These are phyloP conservation scores for Rhizoclosmatium globosum DNA, from an alignment of 192 early-diverging fungal species.

Conservation along the genomic window DNA sequence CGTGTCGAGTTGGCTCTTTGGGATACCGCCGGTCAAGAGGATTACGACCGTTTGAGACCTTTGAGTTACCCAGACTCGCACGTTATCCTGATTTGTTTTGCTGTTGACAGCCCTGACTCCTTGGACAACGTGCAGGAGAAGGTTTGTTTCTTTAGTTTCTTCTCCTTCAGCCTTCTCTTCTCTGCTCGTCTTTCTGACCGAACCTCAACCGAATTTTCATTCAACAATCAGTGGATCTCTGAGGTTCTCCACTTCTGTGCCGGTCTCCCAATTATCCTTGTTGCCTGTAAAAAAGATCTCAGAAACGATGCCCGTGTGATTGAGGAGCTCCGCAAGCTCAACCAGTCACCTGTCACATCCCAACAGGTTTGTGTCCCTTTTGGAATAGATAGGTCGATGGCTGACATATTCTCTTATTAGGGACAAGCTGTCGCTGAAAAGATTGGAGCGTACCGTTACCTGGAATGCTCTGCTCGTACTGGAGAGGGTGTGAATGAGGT, in stretches of 20 bases:
- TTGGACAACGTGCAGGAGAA: slow-evolving; percentile 83
- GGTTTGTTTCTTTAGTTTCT: slow-evolving; percentile 35
- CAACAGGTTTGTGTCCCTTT: slow-evolving; percentile 62
- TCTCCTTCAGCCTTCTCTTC: background rate
- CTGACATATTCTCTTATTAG: slow-evolving; percentile 34
- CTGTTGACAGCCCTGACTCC: slow-evolving; percentile 80
- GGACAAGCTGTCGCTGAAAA: slow-evolving; percentile 79
- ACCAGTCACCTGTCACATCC: slow-evolving; percentile 76
- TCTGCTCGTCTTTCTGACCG: too few relatives aligned
- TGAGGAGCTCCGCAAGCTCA: slow-evolving; percentile 75
- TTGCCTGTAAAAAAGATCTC: slow-evolving; percentile 91
- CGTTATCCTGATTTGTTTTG: slow-evolving; percentile 93
- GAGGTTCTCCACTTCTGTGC: slow-evolving; percentile 89
- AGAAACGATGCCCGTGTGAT: slow-evolving; percentile 82
- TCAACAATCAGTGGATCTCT: slow-evolving; percentile 77
- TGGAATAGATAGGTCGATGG: background rate
- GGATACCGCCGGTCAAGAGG: slow-evolving; percentile 98
- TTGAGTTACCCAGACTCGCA: slow-evolving; percentile 93
- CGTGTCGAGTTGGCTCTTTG: slow-evolving; percentile 90
- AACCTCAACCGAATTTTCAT: background rate
- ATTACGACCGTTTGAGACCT: slow-evolving; percentile 93
- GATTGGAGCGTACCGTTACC: slow-evolving; percentile 86
- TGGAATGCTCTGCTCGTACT: slow-evolving; percentile 92
- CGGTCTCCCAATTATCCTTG: slow-evolving; percentile 83
- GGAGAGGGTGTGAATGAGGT: slow-evolving; percentile 65